Evolutionary conservation across 192 early-diverging fungal species (phyloP).

Genomic region (Chytriomyces sp.): DNA sequence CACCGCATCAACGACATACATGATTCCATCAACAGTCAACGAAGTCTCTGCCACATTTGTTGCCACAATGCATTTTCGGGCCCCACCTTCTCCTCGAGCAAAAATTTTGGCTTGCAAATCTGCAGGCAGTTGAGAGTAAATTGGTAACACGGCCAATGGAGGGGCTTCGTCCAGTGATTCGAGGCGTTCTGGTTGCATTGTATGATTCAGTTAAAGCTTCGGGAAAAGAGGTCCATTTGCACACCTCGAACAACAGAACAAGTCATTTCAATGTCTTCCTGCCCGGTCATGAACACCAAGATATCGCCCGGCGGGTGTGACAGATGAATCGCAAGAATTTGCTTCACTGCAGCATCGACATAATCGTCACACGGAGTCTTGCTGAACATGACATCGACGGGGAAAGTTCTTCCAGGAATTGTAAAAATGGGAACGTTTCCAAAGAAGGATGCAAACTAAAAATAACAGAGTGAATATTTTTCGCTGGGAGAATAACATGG

Average conservation of each 20-base stretch:
- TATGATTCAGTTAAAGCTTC: background rate
- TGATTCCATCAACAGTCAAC: conserved; percentile 91
- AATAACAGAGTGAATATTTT: background rate
- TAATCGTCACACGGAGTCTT: conserved; percentile 86
- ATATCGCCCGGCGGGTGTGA: conserved; percentile 92
- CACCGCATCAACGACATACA: conserved; percentile 93
- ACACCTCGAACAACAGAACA: conserved; percentile 70
- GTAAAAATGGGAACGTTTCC: conserved; percentile 81
- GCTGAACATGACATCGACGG: conserved; percentile 85
- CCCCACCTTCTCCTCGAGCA: conserved; percentile 77
- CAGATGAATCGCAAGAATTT: conserved; percentile 79
- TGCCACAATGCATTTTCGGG: conserved; percentile 95
- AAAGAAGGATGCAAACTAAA: conserved; percentile 80
- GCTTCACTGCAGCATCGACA: conserved; percentile 84
- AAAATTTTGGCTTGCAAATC: conserved; percentile 98
- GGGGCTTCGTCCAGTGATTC: conserved; percentile 78
- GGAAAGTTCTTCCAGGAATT: conserved; percentile 89
- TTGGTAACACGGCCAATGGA: conserved; percentile 84
- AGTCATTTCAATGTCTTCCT: conserved; percentile 95
- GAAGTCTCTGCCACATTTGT: conserved; percentile 99
- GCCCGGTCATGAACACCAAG: conserved; percentile 95
- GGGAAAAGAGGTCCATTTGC: no score
- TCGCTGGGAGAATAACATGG: no score
- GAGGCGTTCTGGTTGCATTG: conserved; percentile 60
- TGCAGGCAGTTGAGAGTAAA: conserved; percentile 92